phyloP scores from a whole-genome alignment of 2,329 filamentous ascomycete genomes.

The Colletotrichum sp. region DNA sequence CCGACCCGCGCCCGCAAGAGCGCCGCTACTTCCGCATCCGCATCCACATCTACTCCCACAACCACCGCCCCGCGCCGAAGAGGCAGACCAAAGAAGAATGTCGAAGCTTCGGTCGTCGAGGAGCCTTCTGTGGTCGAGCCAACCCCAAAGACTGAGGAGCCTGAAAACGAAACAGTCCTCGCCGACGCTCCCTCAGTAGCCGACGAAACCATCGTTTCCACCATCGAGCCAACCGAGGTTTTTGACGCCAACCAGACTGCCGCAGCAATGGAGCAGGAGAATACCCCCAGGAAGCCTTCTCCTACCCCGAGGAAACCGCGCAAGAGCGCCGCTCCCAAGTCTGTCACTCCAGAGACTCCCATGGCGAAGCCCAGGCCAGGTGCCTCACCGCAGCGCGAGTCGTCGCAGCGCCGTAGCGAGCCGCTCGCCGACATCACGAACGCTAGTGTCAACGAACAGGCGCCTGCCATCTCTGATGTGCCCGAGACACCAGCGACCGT shows the following conservation, averaged over 20 bases:
- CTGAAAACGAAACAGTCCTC: not conserved
- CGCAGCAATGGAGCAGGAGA: slow-evolving; percentile 30
- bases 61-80: slow-evolving; percentile 32
- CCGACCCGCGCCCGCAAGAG: slow-evolving; percentile 48
- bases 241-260: slow-evolving; percentile 38
- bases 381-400: slow-evolving; percentile 58
- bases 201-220: not conserved
- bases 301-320: slow-evolving; percentile 62
- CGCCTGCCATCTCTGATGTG: slow-evolving; percentile 43
- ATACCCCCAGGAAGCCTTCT: slow-evolving; percentile 46
- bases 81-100: slow-evolving; percentile 47
- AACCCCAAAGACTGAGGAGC: not conserved
- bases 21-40: slow-evolving; percentile 49
- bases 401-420: slow-evolving; percentile 53
- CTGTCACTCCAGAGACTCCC: slow-evolving; percentile 39
- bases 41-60: slow-evolving; percentile 43
- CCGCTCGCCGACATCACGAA: slow-evolving; percentile 78
- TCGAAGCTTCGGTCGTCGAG: slow-evolving; percentile 32
- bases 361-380: slow-evolving; percentile 58
- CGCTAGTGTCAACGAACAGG: slow-evolving; percentile 67
- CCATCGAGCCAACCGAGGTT: slow-evolving; percentile 37
- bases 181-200: not conserved
- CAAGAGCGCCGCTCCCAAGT: slow-evolving; percentile 59
- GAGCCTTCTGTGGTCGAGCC: not conserved
- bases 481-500: slow-evolving; percentile 53